Evolutionary conservation across 2,329 filamentous ascomycete species (phyloP).

Genomic region (Colletotrichum sp.): DNA sequence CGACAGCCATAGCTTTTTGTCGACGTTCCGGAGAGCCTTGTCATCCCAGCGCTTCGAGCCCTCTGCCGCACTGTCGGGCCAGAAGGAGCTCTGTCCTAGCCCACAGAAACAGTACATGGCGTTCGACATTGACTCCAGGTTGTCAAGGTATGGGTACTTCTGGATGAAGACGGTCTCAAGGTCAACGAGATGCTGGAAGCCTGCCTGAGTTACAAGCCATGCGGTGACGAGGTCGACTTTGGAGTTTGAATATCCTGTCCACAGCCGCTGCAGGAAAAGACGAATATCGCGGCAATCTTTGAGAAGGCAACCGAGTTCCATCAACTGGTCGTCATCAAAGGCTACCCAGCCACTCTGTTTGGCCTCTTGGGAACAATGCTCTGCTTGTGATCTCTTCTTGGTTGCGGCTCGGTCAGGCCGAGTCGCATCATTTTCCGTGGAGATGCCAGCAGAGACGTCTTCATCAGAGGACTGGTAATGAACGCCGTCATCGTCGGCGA

Average conservation of each 20-base stretch:
- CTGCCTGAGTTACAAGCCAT: background rate
- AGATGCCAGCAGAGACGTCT: background rate
- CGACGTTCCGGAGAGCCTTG: no score
- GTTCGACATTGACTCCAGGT: background rate
- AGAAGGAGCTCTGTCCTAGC: background rate
- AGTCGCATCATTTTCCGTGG: rapidly evolving
- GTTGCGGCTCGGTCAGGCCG: no score
- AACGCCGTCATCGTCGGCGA: background rate
- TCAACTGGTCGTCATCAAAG: background rate
- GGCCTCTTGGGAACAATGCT: no score
- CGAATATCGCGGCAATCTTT: background rate
- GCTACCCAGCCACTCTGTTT: background rate
- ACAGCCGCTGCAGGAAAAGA: background rate
- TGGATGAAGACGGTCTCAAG: background rate
- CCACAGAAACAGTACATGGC: background rate
- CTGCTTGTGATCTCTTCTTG: no score
- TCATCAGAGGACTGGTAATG: background rate
- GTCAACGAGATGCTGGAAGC: background rate
- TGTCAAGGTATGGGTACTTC: background rate
- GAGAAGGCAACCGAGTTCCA: background rate
- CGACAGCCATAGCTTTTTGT: no score
- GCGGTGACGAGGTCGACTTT: background rate
- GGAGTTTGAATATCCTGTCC: background rate
- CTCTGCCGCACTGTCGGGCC: background rate
- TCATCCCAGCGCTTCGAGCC: no score